Conservation (phyloP, 2,329 filamentous ascomycete species). For the Colletotrichum sp. region DNA sequence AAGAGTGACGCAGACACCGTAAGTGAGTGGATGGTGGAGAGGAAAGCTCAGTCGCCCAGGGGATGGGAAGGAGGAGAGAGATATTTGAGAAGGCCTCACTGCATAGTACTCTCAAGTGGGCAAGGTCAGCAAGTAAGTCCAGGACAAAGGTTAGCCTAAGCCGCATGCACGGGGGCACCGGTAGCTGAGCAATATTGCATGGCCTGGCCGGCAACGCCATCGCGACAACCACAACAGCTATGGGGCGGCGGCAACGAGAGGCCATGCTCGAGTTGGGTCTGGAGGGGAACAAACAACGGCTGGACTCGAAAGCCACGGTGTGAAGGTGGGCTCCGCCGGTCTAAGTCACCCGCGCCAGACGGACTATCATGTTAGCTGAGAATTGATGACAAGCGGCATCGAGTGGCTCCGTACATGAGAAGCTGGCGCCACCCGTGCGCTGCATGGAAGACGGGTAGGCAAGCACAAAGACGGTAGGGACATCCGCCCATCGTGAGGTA, state of each 20-base stretch:
- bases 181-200: constrained; percentile 11
- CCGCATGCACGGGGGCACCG: constrained; percentile 12
- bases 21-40: neutral
- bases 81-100: constrained; percentile 7
- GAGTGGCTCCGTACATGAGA: neutral
- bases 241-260: constrained; percentile 6
- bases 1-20: neutral
- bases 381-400: constrained; percentile 18
- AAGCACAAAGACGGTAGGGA: constrained; percentile 8
- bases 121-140: neutral
- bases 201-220: neutral
- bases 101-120: neutral
- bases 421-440: constrained; percentile 16
- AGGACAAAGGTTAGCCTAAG: constrained; percentile 11
- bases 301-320: neutral
- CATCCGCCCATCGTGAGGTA: constrained; percentile 5
- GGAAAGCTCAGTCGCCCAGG: neutral
- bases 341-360: constrained; percentile 5
- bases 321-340: neutral
- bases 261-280: neutral
- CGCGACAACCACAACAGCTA: neutral
- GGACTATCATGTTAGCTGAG: constrained; percentile 1
- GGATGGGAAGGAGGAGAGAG: constrained; percentile 1
- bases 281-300: neutral
- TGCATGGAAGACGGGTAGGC: neutral